phyloP scores from a whole-genome alignment of 495 filamentous ascomycete species.

The Aspergillus bertholletiae region DNA sequence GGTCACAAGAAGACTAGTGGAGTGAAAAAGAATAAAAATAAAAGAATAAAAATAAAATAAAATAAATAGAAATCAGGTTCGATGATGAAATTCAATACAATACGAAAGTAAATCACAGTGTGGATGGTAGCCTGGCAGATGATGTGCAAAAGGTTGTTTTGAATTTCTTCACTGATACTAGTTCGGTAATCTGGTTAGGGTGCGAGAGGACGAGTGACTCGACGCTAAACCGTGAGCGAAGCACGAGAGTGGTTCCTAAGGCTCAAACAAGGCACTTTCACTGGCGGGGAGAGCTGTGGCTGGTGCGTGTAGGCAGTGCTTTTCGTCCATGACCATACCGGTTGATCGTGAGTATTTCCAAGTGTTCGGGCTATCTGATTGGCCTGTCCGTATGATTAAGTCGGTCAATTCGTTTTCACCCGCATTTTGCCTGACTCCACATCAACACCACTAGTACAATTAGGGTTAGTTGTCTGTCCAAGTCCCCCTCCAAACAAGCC shows the following conservation, averaged over 20 bases:
- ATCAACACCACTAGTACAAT: not conserved
- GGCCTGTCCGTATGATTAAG: not conserved
- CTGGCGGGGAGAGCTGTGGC: constrained; percentile 1
- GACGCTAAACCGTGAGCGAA: not conserved
- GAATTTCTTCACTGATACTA: not conserved
- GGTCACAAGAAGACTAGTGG: constrained; percentile 11
- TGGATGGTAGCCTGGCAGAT: constrained; percentile 1
- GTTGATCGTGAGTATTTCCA: not conserved
- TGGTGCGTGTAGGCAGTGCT: constrained; percentile 3
- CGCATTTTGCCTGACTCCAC: not conserved
- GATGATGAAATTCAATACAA: not conserved
- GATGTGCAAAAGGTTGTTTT: not conserved
- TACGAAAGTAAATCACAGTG: not conserved
- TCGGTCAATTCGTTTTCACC: constrained; percentile 1
- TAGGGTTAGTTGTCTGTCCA: not conserved
- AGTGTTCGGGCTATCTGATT: not conserved
- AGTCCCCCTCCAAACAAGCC: not conserved
- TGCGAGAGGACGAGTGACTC: constrained; percentile 9
- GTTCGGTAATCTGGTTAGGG: constrained; percentile 4
- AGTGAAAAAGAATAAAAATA: not conserved
- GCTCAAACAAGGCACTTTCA: not conserved
- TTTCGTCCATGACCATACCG: not conserved
- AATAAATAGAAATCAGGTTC: no score
- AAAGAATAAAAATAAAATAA: not conserved
- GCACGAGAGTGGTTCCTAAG: constrained; percentile 1